Evolutionary conservation across 1,139 yeast species (phyloP), one percentile per base, ranked within the genome.

Genomic region (Kazachstania sp.): DNA sequence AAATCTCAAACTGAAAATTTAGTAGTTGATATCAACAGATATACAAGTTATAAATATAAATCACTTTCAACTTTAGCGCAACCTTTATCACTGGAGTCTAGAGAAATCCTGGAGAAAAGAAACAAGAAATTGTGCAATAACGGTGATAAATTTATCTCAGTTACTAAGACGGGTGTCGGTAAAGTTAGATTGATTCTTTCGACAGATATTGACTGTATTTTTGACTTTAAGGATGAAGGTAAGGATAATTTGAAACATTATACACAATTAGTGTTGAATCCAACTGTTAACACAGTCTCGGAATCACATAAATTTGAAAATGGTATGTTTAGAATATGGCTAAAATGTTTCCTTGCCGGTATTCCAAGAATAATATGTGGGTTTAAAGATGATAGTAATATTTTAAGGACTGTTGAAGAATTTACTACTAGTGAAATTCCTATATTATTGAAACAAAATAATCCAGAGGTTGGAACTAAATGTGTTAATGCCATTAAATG

Each of bases 141-240:
- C 60, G 79, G 79, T 54, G 90, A 82, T 57, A 95, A 86, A 65
- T 88, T 79, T 60, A 73, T 85, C 39, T 75, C 86, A 1, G 83
- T 88, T 23, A 92, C 88, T 7, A 75, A 78, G 53, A 83, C 97
- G 0, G 95, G 96, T 1, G 79, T 88, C 11, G 97, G 96, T 3
- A 74, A 75, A 45, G 75, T 79, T 28, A 78, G 77, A 56, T 67
- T 88, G 41, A 63, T 86, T 2, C 67, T 90, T 42, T 96, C 92
- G 1, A 97, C 96, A 1, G 97, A 92, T 65, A 86, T 90, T 18
- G 97, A 90, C 65, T 83, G 96, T 62, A 81, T 83, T 11, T 83
- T 81, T 75, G 96, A 88, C 66, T 86, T 80, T 58, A 73, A 80
- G 52, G 92, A 92, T 12, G 76, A 69, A 3, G 67, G 68, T 15